Base-by-base conservation (phyloP, 116 monocot species). In the Trichopus zeylanicus region DNA sequence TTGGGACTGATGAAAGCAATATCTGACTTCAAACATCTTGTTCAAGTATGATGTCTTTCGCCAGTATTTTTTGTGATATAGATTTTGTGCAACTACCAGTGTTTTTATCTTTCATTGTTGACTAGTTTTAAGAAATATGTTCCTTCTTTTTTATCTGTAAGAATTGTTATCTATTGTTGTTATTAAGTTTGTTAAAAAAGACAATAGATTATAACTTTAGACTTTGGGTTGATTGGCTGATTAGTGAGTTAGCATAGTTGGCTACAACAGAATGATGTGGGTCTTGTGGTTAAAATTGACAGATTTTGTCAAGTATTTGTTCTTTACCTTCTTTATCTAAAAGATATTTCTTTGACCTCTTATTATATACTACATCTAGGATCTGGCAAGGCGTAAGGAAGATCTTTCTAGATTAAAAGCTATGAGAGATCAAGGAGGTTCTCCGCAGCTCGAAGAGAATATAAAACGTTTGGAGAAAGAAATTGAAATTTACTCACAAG, bases 1-100 rank as follows among this genome's bases (percentile, higher is more conserved):
- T 58, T 91, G 73, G 97, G 97, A 33, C 64, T 98, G 66, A 77
- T 88, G 69, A 98, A 98, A 78, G 84, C 80, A 27, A 48, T 98
- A 21, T 82, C 97, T 39, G 91, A 98, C 31, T 87, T 82, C 70
- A 91, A 88, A 64, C 77, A 83, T 65, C 47, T 91, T 27, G 63
- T 67, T 70, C 87, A 98, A 77, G 97, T 97, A 75, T 60, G 26
- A 1, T 51, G 28, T 26, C 29, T 26, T 13, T 29, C 15, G 11
- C 21, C 24, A 21, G 9, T 51, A 51, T 51, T 6, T 22, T 49
- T 49, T 24, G 49, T 49, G 19, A 3, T 24, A 49, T 49, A 42
- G n/a, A 42, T 42, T n/a, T 18, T 37, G 37, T 11, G 12, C 5
- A 1, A 11, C 1, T 5, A 8, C 15, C 15, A 37, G 37, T 42